Evolutionary conservation across 768 basidiomycete species (phyloP).

Genomic region (Lactarius deliciosus): DNA sequence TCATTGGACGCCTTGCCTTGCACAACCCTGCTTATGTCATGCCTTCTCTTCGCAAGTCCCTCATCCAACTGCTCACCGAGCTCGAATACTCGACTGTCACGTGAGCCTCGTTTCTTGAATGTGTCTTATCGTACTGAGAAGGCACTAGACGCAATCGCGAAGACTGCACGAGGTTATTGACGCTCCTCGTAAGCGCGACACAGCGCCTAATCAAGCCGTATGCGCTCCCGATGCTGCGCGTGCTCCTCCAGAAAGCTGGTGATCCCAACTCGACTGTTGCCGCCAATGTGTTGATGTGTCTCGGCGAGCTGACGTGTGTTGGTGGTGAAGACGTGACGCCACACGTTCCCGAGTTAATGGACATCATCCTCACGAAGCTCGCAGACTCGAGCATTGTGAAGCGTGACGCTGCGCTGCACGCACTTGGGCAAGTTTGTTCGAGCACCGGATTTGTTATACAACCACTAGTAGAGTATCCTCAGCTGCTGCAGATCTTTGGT

Average conservation of each 20-base stretch:
- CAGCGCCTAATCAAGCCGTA: slow-evolving; percentile 95
- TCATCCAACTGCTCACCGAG: slow-evolving; percentile 95
- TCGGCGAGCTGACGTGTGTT: slow-evolving; percentile 90
- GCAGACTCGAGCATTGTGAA: slow-evolving; percentile 88
- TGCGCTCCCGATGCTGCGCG: slow-evolving; percentile 90
- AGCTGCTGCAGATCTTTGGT: slow-evolving; percentile 81
- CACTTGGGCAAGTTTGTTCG: slow-evolving; percentile 92
- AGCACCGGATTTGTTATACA: slow-evolving; percentile 94
- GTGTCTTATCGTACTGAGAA: slow-evolving; percentile 16
- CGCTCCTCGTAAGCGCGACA: slow-evolving; percentile 85
- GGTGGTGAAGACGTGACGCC: slow-evolving; percentile 89
- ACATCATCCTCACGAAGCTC: slow-evolving; percentile 82
- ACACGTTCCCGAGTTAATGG: slow-evolving; percentile 85
- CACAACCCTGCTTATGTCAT: slow-evolving; percentile 99
- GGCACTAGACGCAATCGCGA: slow-evolving; percentile 74
- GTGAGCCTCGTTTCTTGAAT: slow-evolving; percentile 46
- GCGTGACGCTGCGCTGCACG: slow-evolving; percentile 90
- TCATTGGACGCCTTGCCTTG: slow-evolving; percentile 91
- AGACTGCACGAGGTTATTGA: slow-evolving; percentile 88
- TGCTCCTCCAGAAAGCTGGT: slow-evolving; percentile 84
- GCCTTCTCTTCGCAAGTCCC: slow-evolving; percentile 91
- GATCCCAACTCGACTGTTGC: slow-evolving; percentile 86
- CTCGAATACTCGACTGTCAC: slow-evolving; percentile 90
- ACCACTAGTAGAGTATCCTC: slow-evolving; percentile 88
- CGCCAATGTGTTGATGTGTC: slow-evolving; percentile 88